phyloP scores from a whole-genome alignment of 169 alveolate species.

The Plasmodium coatneyi region DNA sequence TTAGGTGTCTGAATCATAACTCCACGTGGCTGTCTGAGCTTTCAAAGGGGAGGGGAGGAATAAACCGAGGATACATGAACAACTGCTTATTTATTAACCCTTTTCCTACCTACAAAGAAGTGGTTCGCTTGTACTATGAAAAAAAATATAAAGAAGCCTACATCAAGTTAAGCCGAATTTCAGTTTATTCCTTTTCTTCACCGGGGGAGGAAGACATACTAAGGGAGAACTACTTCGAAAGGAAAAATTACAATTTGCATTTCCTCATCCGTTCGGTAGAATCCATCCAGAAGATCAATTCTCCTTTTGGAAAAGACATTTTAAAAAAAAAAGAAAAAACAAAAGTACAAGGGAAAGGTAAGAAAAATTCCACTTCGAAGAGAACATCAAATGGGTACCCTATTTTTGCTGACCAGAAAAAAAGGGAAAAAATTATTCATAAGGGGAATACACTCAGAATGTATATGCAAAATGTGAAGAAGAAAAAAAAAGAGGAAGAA shows the following conservation, averaged over 20 bases:
- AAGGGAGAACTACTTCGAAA: conserved; percentile 17
- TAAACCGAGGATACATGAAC: neutral
- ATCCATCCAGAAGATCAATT: neutral
- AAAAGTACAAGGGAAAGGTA: neutral
- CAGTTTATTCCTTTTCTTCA: neutral
- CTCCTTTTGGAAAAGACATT: neutral
- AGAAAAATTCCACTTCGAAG: neutral
- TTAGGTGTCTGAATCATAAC: conserved; percentile 47
- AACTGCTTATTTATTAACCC: neutral
- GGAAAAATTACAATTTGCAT: conserved; percentile 13
- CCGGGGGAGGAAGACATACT: neutral
- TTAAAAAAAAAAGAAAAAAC: neutral
- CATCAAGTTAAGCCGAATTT: neutral
- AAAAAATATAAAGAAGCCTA: conserved; percentile 64
- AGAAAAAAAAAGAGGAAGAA: conserved; percentile 10
- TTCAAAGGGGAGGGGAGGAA: conserved; percentile 14
- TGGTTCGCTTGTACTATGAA: conserved; percentile 2
- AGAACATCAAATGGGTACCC: neutral
- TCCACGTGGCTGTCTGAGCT: conserved; percentile 44
- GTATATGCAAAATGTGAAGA: neutral
- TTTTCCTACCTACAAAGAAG: conserved; percentile 15
- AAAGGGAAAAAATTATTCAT: neutral
- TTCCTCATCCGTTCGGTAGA: neutral
- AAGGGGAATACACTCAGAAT: neutral
- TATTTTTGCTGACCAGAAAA: neutral